A percentile compares a stretch with the other conserved stretches of the same genome.
phyloP scores from a whole-genome alignment of 1,284 basidiomycete genomes.

The Melanopsichium pennsylvanicum region DNA sequence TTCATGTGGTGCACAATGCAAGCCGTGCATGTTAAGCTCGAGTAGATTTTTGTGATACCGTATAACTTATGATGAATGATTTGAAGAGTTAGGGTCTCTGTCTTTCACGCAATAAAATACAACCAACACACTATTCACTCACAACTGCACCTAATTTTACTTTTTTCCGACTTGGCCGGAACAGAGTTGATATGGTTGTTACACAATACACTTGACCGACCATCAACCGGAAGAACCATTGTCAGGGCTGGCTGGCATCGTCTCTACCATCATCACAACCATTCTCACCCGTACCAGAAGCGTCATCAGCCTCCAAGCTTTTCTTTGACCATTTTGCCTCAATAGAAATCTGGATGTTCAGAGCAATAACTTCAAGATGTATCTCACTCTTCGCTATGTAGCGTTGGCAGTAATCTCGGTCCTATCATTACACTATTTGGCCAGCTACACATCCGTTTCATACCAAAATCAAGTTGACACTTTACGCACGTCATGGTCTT shows the following conservation, averaged over 20 bases:
- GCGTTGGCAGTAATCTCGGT: constrained; percentile 22
- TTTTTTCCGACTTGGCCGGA: neutral
- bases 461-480: constrained; percentile 24
- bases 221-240: neutral
- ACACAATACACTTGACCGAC: too few species aligned
- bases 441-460: constrained; percentile 20
- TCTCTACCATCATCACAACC: neutral
- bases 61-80: too few species aligned
- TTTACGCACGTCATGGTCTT: constrained; percentile 10
- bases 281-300: too few species aligned
- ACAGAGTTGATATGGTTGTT: constrained; percentile 4
- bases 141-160: too few species aligned
- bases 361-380: constrained; percentile 8
- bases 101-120: too few species aligned
- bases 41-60: too few species aligned
- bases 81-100: too few species aligned
- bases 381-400: constrained; percentile 21
- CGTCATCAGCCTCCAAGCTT: too few species aligned
- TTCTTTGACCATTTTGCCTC: too few species aligned
- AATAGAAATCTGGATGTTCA: neutral
- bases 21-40: neutral
- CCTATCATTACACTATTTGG: constrained; percentile 34
- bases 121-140: too few species aligned
- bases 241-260: neutral
- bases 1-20: neutral